Conservation (phyloP, 2,329 filamentous ascomycete genomes). For the Xylaria sp. region DNA sequence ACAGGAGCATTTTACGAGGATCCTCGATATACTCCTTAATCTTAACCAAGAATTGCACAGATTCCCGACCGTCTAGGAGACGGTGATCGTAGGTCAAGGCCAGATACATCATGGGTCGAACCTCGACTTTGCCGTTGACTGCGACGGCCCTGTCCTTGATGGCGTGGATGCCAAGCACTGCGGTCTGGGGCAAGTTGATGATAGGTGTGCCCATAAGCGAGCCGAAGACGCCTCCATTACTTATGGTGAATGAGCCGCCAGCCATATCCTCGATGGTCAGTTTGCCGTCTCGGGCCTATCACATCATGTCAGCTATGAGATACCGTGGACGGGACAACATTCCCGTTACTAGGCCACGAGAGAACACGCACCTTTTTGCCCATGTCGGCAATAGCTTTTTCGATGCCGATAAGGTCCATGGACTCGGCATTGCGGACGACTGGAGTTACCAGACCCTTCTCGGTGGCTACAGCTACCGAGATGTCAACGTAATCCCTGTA, state of each 20-base stretch:
- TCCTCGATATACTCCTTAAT: slow-evolving; percentile 98
- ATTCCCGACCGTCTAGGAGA: slow-evolving; percentile 92
- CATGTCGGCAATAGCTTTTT: slow-evolving; percentile 90
- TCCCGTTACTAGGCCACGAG: background rate
- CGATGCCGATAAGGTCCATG: slow-evolving; percentile 88
- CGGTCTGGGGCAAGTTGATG: slow-evolving; percentile 95
- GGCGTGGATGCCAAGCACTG: slow-evolving; percentile 91
- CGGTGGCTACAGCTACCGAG: slow-evolving; percentile 94
- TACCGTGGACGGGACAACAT: slow-evolving; percentile 28
- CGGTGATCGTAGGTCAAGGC: slow-evolving; percentile 98
- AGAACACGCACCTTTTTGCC: slow-evolving; percentile 82
- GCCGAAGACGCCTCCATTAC: slow-evolving; percentile 96
- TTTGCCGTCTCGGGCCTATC: slow-evolving; percentile 91
- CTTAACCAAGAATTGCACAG: slow-evolving; percentile 95
- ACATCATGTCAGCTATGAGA: slow-evolving; percentile 25
- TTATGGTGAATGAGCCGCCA: slow-evolving; percentile 97
- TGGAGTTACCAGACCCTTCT: slow-evolving; percentile 96
- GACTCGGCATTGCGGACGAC: slow-evolving; percentile 93
- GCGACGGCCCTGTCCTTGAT: slow-evolving; percentile 95
- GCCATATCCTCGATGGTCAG: slow-evolving; percentile 99
- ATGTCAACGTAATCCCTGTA: slow-evolving; percentile 99
- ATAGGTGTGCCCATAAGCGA: slow-evolving; percentile 98
- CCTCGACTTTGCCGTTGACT: slow-evolving; percentile 92
- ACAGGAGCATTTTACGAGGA: slow-evolving; percentile 86
- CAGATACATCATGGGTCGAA: slow-evolving; percentile 99